Base-by-base conservation (phyloP, 768 basidiomycete genomes). In the Russula ochroleuca region DNA sequence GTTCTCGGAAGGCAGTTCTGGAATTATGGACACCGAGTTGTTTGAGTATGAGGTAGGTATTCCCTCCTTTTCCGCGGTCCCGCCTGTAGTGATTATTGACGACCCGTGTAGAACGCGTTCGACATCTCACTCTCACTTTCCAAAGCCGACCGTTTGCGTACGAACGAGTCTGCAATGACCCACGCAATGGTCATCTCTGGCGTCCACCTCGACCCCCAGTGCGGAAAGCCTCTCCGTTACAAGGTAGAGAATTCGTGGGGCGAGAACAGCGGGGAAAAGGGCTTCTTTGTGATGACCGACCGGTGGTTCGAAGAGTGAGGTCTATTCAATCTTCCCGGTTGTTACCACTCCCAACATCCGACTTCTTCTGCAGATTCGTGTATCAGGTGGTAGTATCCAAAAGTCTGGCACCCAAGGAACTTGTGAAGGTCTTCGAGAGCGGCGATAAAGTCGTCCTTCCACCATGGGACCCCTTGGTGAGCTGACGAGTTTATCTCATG, bases 161-260 rank as follows among this genome's bases (percentile, higher is more conserved):
- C 86, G 21, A 84, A 85, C 58, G 94, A 98, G 70, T 91, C 89
- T 0, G 73, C 87, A 37, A 96, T 97, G 94, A 98, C 94, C 1
- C 95, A 98, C 73, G 93, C 93, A 67, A 90, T 93, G 92, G 92
- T 96, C 48, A 95, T 98, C 73, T 87, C 90, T 19, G 95, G 84
- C 19, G 95, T 95, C 19, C 95, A 98, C 72, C 77, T 97, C 54
- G 94, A 95, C 70, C 74, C 77, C 14, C 76, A 73, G 59, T 72
- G 74, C 2, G 92, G 92, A 57, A 84, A 82, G 62, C 87, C 94
- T 0, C 75, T 95, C 21, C 83, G 93, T n/a, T 98, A 93, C 82
- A 92, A 93, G 75, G 92, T 98, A 21, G 96, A 98, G 80, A 98
- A 98, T 78, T 90, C 87, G 3, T 98, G 96, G 96, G 90, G 92